A percentile compares a stretch with the other conserved stretches of the same genome.
Evolutionary conservation across 2,329 filamentous ascomycete species (phyloP).

Genomic region (Sporothrix luriei): DNA sequence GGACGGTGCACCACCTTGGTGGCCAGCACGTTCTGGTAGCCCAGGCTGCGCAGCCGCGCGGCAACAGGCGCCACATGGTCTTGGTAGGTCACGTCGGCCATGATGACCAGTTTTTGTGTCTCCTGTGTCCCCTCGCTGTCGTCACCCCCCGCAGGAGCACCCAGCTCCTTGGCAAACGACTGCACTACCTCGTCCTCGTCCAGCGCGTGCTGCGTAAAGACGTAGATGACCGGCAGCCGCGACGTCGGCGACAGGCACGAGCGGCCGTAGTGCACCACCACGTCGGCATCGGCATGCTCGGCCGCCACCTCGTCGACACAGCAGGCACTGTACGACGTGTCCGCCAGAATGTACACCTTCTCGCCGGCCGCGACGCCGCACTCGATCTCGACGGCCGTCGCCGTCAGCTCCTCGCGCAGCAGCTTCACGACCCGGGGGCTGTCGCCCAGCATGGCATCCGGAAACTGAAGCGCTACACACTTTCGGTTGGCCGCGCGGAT

Average conservation of each 20-base stretch:
- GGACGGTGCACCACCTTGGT: conserved; percentile 79
- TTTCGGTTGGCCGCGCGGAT: conserved; percentile 72
- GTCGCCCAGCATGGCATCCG: conserved; percentile 87
- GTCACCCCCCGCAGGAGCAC: conserved; percentile 53
- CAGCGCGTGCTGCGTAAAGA: conserved; percentile 77
- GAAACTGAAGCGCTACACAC: conserved; percentile 89
- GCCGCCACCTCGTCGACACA: conserved; percentile 97
- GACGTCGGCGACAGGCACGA: conserved; percentile 90
- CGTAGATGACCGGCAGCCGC: conserved; percentile 82
- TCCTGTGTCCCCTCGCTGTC: conserved; percentile 44
- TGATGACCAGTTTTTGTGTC: conserved; percentile 63
- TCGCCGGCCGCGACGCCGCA: conserved; percentile 28
- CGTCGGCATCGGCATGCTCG: conserved; percentile 87
- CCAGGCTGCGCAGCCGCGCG: conserved; percentile 56
- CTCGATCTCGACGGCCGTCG: conserved; percentile 11
- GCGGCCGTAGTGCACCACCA: conserved; percentile 91
- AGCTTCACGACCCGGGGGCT: conserved; percentile 76
- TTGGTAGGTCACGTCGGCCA: conserved; percentile 87
- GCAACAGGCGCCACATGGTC: conserved; percentile 68
- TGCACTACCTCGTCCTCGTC: conserved; percentile 59
- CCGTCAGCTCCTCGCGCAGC: conserved; percentile 49
- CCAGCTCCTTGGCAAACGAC: conserved; percentile 70
- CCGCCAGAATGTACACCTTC: conserved; percentile 79
- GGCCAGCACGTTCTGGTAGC: conserved; percentile 70
- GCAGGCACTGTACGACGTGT: conserved; percentile 95